Percentiles rank a stretch among this genome's conserved stretches.
phyloP scores from a whole-genome alignment of 176 grass and related monocot species.

The Oryza glumipatula region DNA sequence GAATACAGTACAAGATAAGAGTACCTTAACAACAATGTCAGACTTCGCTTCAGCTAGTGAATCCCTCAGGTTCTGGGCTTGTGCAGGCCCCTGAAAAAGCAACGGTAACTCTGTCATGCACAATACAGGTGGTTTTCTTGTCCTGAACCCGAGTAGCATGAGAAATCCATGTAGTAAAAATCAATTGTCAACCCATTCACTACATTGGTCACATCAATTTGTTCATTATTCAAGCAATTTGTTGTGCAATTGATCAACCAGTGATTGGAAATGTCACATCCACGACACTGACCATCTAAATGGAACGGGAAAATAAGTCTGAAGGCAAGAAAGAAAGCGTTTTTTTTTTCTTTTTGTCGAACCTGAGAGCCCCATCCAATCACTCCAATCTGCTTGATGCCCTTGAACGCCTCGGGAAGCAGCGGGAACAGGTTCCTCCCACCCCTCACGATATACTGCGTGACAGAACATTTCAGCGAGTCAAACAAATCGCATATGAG shows the following conservation, averaged over 20 bases:
- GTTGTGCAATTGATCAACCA: background rate
- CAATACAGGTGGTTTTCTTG: background rate
- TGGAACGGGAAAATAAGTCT: background rate
- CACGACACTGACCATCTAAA: background rate
- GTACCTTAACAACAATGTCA: constrained; percentile 91
- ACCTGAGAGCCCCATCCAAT: constrained; percentile 96
- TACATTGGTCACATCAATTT: background rate
- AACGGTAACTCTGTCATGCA: background rate
- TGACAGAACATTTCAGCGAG: background rate
- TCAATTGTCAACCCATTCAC: background rate
- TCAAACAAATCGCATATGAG: background rate
- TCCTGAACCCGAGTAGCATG: background rate
- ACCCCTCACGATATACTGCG: constrained; percentile 83
- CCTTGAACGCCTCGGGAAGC: constrained; percentile 83
- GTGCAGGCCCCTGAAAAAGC: constrained; percentile 71
- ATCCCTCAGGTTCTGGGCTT: constrained; percentile 95
- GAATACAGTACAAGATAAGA: background rate
- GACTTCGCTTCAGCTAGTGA: constrained; percentile 77
- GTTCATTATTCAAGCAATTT: background rate
- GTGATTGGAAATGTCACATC: background rate
- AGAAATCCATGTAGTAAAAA: constrained; percentile 5
- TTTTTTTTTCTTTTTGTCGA: background rate
- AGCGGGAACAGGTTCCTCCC: constrained; percentile 89
- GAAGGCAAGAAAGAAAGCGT: background rate
- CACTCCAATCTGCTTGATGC: constrained; percentile 88